Evolutionary conservation across 2,329 filamentous ascomycete species (phyloP).

Genomic region (Penicillium rolfsii): DNA sequence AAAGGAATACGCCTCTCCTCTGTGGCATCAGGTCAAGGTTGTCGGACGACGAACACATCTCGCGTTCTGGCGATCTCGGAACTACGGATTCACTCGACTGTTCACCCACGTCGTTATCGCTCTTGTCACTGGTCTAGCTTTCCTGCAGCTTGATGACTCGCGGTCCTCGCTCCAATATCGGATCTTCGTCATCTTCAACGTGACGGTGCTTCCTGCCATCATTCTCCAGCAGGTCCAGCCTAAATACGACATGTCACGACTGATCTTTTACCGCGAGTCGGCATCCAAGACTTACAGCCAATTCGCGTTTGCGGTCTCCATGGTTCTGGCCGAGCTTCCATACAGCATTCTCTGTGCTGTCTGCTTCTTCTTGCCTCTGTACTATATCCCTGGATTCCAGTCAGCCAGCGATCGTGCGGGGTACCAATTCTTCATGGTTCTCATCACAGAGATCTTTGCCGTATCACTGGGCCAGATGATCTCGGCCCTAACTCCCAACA

Average conservation of each 20-base stretch:
- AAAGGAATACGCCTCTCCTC: constrained; percentile 80
- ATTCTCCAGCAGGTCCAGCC: constrained; percentile 83
- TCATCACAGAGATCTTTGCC: constrained; percentile 82
- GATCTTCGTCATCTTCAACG: constrained; percentile 88
- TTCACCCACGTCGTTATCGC: constrained; percentile 83
- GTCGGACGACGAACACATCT: constrained; percentile 75
- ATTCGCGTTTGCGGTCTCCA: constrained; percentile 74
- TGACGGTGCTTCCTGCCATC: constrained; percentile 77
- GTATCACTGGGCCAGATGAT: constrained; percentile 78
- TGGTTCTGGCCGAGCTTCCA: constrained; percentile 82
- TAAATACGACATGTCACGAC: constrained; percentile 77
- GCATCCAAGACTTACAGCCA: constrained; percentile 84
- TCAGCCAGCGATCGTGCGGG: constrained; percentile 67
- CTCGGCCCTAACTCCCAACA: constrained; percentile 74
- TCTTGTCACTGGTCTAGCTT: constrained; percentile 77
- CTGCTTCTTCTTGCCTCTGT: constrained; percentile 78
- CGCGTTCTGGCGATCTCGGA: constrained; percentile 81
- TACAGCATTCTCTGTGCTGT: constrained; percentile 81
- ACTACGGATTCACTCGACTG: constrained; percentile 85
- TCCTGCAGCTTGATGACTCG: constrained; percentile 75
- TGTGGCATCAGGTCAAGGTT: constrained; percentile 75
- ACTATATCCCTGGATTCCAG: constrained; percentile 81
- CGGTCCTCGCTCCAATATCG: constrained; percentile 78
- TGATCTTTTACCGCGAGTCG: constrained; percentile 84
- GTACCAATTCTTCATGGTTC: constrained; percentile 83